A percentile compares a stretch with the other conserved stretches of the same genome.
Conservation (phyloP, 352 stramenopile genomes). For the Vaucheria bursata region DNA sequence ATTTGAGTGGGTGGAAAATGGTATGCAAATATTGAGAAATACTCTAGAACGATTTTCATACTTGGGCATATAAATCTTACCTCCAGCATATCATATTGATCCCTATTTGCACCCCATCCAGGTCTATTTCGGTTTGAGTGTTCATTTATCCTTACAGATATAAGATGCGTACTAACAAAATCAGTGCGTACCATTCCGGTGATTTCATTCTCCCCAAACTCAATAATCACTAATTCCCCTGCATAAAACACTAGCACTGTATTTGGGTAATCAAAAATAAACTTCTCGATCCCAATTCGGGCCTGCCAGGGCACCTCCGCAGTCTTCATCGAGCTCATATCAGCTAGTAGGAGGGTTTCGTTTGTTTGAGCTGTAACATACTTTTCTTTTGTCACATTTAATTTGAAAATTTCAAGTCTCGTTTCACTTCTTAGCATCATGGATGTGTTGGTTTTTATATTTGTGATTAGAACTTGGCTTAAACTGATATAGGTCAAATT, state of each 20-base stretch:
- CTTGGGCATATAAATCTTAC: too few relatives aligned
- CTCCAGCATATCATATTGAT: too few relatives aligned
- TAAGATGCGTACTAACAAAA: slow-evolving; percentile 74
- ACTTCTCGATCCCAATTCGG: slow-evolving; percentile 69
- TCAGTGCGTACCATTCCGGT: slow-evolving; percentile 77
- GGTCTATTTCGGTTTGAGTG: slow-evolving; percentile 52
- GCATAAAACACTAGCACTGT: slow-evolving; percentile 79
- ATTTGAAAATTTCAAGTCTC: slow-evolving; percentile 79
- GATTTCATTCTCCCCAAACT: slow-evolving; percentile 86
- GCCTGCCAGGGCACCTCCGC: slow-evolving; percentile 56
- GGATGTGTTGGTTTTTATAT: not conserved
- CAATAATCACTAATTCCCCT: slow-evolving; percentile 79
- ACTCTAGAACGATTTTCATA: too few relatives aligned
- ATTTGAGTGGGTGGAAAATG: too few relatives aligned
- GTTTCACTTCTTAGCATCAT: not conserved
- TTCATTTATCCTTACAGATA: slow-evolving; percentile 85
- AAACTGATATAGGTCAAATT: slow-evolving; percentile 88
- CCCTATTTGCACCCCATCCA: slow-evolving; percentile 1
- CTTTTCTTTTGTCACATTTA: slow-evolving; percentile 86
- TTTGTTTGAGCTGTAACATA: slow-evolving; percentile 74
- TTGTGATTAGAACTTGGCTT: too few relatives aligned
- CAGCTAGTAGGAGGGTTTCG: slow-evolving; percentile 77
- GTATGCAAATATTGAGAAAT: too few relatives aligned
- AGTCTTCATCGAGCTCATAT: slow-evolving; percentile 77
- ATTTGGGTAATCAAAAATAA: slow-evolving; percentile 81